These are phyloP conservation scores for Eimeria falciformis DNA, from an alignment of 169 alveolate genomes.

Conservation along the genomic window DNA sequence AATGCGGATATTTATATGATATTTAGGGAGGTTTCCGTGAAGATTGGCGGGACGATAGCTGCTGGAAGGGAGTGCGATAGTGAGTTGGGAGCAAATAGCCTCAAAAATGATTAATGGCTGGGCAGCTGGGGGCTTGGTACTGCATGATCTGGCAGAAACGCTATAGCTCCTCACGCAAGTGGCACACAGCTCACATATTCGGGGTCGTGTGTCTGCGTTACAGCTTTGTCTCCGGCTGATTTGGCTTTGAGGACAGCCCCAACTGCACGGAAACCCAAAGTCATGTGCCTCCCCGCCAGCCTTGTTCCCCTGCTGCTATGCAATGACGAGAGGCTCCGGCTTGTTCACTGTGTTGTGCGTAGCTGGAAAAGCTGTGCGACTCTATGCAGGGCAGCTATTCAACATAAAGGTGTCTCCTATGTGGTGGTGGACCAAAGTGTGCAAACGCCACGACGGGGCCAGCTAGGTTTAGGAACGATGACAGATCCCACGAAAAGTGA, in stretches of 20 bases:
- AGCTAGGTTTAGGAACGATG: not conserved
- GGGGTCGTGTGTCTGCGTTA: not conserved
- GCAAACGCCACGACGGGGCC: not conserved
- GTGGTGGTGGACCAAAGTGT: not conserved
- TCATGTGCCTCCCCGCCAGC: not conserved
- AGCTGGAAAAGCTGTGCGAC: not conserved
- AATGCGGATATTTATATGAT: not conserved
- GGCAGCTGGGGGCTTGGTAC: too few species aligned
- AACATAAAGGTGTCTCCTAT: not conserved
- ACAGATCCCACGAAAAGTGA: not conserved
- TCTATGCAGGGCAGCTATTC: not conserved
- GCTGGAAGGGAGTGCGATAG: not conserved
- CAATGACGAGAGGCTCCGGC: not conserved
- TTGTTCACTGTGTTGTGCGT: not conserved
- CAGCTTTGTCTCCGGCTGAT: not conserved
- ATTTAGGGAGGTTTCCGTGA: not conserved
- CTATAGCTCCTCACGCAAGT: too few species aligned
- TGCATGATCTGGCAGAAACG: too few species aligned
- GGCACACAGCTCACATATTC: too few species aligned
- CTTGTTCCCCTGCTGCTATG: not conserved
- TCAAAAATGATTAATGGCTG: too few species aligned
- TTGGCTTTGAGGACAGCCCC: conserved; percentile 5
- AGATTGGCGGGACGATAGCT: not conserved
- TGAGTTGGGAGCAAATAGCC: too few species aligned
- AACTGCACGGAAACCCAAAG: not conserved